Evolutionary conservation across 768 basidiomycete genomes (phyloP).

Genomic region (Auriculariales sp.): DNA sequence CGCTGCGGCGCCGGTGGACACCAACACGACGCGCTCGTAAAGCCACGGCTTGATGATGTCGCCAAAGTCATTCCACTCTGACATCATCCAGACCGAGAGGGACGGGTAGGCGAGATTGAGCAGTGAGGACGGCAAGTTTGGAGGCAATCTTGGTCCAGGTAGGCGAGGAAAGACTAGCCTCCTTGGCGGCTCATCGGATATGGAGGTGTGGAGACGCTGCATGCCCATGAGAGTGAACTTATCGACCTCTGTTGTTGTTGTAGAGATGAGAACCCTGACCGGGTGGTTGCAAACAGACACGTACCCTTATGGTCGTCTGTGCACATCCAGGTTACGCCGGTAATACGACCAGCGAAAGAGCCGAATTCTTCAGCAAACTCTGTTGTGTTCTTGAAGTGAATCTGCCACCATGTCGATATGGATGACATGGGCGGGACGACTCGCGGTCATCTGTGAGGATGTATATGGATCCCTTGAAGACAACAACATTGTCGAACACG

Average conservation of each 20-base stretch:
- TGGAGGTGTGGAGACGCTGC: neutral
- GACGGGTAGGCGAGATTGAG: constrained; percentile 61
- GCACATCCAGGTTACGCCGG: neutral
- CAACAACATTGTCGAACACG: constrained; percentile 66
- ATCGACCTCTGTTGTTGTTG: neutral
- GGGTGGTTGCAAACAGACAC: neutral
- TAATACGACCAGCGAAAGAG: neutral
- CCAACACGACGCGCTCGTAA: constrained; percentile 61
- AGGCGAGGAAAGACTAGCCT: neutral
- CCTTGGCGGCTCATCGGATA: neutral
- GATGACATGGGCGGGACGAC: constrained; percentile 36
- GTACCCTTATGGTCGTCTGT: neutral
- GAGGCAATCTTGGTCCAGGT: constrained; percentile 32
- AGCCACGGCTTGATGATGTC: constrained; percentile 56
- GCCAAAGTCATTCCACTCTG: constrained; percentile 69
- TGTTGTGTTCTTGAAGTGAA: neutral
- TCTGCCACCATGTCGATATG: constrained; percentile 19
- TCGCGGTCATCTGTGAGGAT: constrained; percentile 54
- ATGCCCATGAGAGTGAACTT: neutral
- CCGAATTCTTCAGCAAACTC: neutral
- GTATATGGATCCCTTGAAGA: constrained; percentile 58
- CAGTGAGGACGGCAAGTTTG: constrained; percentile 60
- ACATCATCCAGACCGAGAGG: constrained; percentile 46
- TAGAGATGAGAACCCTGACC: neutral
- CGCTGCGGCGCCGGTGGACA: constrained; percentile 5